A percentile compares a stretch with the other conserved stretches of the same genome.
These are phyloP conservation scores for Hysterangium stoloniferum DNA, from an alignment of 768 basidiomycete genomes.

Conservation along the genomic window DNA sequence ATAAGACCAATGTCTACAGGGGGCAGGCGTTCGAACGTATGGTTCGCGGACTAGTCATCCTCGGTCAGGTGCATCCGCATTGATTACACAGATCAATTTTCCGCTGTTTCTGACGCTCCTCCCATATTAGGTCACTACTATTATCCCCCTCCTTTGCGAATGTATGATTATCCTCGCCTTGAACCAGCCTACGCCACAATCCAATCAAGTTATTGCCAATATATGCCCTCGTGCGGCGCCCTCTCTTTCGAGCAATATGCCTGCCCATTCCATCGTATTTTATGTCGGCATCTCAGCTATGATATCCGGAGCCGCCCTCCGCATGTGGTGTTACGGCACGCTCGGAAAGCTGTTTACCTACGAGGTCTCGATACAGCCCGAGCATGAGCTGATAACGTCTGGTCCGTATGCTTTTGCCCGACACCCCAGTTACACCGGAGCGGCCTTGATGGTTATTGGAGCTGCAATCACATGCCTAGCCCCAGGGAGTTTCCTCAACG, in stretches of 20 bases:
- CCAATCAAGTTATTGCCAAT: conserved; percentile 27
- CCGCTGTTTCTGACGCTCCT: too few relatives aligned
- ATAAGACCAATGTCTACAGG: not conserved
- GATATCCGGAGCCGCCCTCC: conserved; percentile 38
- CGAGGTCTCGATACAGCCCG: conserved; percentile 37
- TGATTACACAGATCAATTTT: too few relatives aligned
- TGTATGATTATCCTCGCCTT: not conserved
- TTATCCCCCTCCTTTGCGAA: not conserved
- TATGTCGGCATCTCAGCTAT: conserved; percentile 37
- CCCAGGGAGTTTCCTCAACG: not conserved
- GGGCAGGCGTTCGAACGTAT: not conserved
- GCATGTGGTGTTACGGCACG: conserved; percentile 44
- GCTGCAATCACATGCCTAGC: not conserved
- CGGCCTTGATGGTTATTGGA: not conserved
- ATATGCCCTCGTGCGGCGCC: conserved; percentile 17
- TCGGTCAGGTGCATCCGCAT: not conserved
- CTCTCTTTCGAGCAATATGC: conserved; percentile 16
- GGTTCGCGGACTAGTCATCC: not conserved
- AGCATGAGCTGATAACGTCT: conserved; percentile 25
- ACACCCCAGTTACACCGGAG: conserved; percentile 35
- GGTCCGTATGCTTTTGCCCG: conserved; percentile 37
- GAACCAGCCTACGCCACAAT: conserved; percentile 18
- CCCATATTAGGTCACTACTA: too few relatives aligned
- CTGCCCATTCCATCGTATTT: conserved; percentile 35
- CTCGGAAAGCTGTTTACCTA: conserved; percentile 52